phyloP scores from a whole-genome alignment of 177 flowering plant species.

The Vitis hybrid region DNA sequence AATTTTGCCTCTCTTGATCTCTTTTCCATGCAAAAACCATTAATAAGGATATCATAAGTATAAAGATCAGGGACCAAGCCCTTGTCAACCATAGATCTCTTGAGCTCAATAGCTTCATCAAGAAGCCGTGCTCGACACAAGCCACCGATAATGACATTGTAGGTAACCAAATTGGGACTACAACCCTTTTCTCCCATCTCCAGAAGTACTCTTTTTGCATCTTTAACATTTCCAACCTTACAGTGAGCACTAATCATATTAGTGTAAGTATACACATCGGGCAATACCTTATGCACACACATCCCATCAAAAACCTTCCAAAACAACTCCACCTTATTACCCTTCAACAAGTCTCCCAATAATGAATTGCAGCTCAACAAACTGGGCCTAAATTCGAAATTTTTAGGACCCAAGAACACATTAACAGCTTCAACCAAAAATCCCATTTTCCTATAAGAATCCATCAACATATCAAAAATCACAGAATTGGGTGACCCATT shows the following conservation, averaged over 20 bases:
- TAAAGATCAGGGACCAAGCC: slow-evolving; percentile 57
- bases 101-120: slow-evolving; percentile 60
- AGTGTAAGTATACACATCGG: slow-evolving; percentile 67
- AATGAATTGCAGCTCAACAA: slow-evolving; percentile 59
- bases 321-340: slow-evolving; percentile 21
- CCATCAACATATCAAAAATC: no score
- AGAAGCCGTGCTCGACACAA: slow-evolving; percentile 51
- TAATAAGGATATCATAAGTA: slow-evolving; percentile 52
- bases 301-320: slow-evolving; percentile 68
- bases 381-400: slow-evolving; percentile 20
- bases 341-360: no score
- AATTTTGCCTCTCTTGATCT: slow-evolving; percentile 42
- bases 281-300: slow-evolving; percentile 32
- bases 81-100: slow-evolving; percentile 45
- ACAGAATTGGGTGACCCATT: no score
- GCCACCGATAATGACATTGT: slow-evolving; percentile 65
- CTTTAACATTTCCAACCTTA: slow-evolving; percentile 49
- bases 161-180: slow-evolving; percentile 49
- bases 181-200: slow-evolving; percentile 70
- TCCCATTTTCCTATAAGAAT: no score
- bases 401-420: no score
- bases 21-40: slow-evolving; percentile 55
- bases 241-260: slow-evolving; percentile 54
- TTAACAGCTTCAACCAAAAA: no score
- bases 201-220: slow-evolving; percentile 42